These are phyloP conservation scores for Boeremia lycopersici DNA, from an alignment of 2,329 filamentous ascomycete species.

Conservation along the genomic window DNA sequence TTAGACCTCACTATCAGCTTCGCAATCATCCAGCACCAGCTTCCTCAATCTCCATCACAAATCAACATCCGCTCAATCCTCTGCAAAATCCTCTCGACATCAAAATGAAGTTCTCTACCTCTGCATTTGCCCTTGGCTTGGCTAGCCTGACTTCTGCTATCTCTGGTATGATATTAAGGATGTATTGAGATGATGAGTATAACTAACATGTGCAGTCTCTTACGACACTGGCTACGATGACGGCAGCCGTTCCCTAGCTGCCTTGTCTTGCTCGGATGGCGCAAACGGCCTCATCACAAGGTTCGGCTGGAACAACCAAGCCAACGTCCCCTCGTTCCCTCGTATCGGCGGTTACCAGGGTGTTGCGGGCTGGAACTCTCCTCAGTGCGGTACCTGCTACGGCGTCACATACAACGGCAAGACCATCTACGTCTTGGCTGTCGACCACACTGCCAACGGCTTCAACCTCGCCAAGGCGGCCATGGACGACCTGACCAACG, in stretches of 20 bases:
- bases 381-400: constrained; percentile 61
- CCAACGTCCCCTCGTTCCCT: constrained; percentile 54
- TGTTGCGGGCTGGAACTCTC: constrained; percentile 53
- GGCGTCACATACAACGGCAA: constrained; percentile 55
- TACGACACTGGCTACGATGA: constrained; percentile 77
- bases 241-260: constrained; percentile 58
- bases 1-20: constrained; percentile 25
- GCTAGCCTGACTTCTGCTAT: constrained; percentile 42
- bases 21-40: constrained; percentile 15
- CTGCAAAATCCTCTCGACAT: constrained; percentile 1
- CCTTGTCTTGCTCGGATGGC: constrained; percentile 71
- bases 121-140: constrained; percentile 34
- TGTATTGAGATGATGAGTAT: neutral
- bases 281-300: constrained; percentile 68
- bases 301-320: constrained; percentile 62
- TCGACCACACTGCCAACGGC: constrained; percentile 55
- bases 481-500: constrained; percentile 57
- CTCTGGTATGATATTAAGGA: constrained; percentile 27
- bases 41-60: constrained; percentile 1
- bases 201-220: constrained; percentile 58
- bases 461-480: constrained; percentile 58
- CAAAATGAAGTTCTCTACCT: constrained; percentile 44
- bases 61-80: constrained; percentile 1
- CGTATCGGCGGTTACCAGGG: constrained; percentile 57
- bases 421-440: constrained; percentile 56